These are phyloP conservation scores for Pleurotus ostreatus DNA, from an alignment of 768 basidiomycete genomes.

Conservation along the genomic window DNA sequence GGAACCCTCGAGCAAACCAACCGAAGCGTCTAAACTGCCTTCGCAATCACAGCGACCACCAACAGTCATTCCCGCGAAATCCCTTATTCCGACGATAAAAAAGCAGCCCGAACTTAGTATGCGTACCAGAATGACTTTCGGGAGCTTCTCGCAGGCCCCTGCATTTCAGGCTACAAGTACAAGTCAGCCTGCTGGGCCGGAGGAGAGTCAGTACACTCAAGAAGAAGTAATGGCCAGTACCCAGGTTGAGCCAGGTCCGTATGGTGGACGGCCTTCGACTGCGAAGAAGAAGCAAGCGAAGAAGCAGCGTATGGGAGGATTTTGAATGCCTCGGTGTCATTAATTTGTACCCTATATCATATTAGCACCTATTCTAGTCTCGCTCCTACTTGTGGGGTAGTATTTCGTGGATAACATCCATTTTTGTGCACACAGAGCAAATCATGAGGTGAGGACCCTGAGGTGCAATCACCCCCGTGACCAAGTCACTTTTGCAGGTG, in stretches of 20 bases:
- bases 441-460: not conserved
- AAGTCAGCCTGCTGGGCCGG: slow-evolving; percentile 11
- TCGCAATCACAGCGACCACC: slow-evolving; percentile 34
- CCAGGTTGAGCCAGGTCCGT: slow-evolving; percentile 66
- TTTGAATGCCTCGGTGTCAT: slow-evolving; percentile 35
- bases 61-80: slow-evolving; percentile 28
- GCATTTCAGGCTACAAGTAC: slow-evolving; percentile 1
- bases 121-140: not conserved
- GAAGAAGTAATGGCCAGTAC: slow-evolving; percentile 51
- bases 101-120: not conserved
- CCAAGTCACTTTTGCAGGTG: not conserved
- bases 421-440: not conserved
- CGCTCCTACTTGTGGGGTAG: not conserved
- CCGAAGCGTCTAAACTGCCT: not conserved
- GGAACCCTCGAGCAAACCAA: slow-evolving; percentile 6
- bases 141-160: slow-evolving; percentile 12
- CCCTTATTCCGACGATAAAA: slow-evolving; percentile 11
- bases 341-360: not conserved
- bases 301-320: slow-evolving; percentile 68
- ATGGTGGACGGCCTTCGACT: slow-evolving; percentile 54
- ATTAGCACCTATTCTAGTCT: not conserved
- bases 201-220: slow-evolving; percentile 26
- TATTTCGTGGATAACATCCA: not conserved
- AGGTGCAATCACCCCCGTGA: not conserved
- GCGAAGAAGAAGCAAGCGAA: slow-evolving; percentile 55